phyloP scores from a whole-genome alignment of 495 filamentous ascomycete species.

The Neurospora sp. region DNA sequence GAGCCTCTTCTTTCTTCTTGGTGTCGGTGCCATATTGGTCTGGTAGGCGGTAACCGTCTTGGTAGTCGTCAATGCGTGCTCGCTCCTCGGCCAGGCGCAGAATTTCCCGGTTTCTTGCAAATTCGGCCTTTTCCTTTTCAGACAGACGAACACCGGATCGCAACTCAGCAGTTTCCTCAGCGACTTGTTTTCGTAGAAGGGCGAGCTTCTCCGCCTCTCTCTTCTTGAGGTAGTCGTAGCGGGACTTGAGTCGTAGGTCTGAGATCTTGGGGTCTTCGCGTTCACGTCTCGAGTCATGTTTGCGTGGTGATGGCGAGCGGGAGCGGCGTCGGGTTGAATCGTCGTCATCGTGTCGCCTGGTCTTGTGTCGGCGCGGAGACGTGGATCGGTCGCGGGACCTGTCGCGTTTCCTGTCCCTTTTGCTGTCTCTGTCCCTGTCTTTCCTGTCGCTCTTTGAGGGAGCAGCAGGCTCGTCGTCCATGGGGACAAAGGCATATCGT shows the following conservation, averaged over 20 bases:
- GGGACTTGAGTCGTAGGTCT: constrained; percentile 69
- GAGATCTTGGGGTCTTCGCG: constrained; percentile 47
- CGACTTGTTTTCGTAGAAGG: constrained; percentile 80
- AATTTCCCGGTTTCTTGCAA: constrained; percentile 80
- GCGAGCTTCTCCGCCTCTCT: constrained; percentile 77
- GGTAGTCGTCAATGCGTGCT: constrained; percentile 78
- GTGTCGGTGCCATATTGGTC: constrained; percentile 89
- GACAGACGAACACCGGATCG: constrained; percentile 66
- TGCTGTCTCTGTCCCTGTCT: constrained; percentile 37
- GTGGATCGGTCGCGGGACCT: constrained; percentile 25
- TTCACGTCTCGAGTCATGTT: not conserved
- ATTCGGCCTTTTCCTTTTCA: constrained; percentile 76
- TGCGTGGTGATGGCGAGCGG: constrained; percentile 11
- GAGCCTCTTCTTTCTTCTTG: constrained; percentile 80
- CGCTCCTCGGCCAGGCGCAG: constrained; percentile 82
- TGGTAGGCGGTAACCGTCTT: constrained; percentile 88
- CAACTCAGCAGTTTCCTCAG: constrained; percentile 77
- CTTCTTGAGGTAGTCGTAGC: constrained; percentile 91
- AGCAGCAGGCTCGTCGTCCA: constrained; percentile 62
- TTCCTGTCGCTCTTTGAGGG: constrained; percentile 43
- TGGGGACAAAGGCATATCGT: constrained; percentile 71
- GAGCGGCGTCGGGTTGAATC: constrained; percentile 18
- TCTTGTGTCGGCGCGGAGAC: constrained; percentile 23
- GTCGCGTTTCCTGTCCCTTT: constrained; percentile 44
- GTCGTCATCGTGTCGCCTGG: constrained; percentile 18